Base-by-base conservation (phyloP, 495 filamentous ascomycete genomes). In the Daldinia caldariorum region DNA sequence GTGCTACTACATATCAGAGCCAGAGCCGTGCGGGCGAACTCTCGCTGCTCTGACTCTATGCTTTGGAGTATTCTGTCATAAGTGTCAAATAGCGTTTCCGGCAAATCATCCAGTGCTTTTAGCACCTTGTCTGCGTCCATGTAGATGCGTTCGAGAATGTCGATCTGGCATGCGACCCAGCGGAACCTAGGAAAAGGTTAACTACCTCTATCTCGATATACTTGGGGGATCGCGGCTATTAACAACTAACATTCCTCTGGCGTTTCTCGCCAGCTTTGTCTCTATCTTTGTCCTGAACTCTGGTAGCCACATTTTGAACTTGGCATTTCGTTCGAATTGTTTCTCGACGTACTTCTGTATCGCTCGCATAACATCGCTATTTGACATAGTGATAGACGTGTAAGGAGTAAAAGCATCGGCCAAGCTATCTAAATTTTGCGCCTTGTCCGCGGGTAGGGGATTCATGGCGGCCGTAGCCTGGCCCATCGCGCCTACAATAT, bases 121-220 rank as follows among this genome's bases (percentile, higher is more conserved):
- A 54, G 8, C 18, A 82, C 63, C 31, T 60, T 62, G 12, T 73
- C 65, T 5, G 8, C 10, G 7, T 64, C 47, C 35, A 60, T 61
- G 12, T 66, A 56, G 4, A 73, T 63, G 18, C 75, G 74, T 32
- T 76, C 67, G 6, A 85, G 51, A 0, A 77, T 72, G 53, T 83
- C 79, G 7, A 85, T 67, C 63, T 84, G 81, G 66, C 81, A 83
- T 6, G 79, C 76, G 4, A 76, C 79, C 83, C 80, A 85, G 16
- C 81, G 80, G 58, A 84, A 84, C 81, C 79, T 80, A 63, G 50
- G 63, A 53, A 53, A 31, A 26, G 12, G 49, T 53, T 10, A 53
- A 53, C 13, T 32, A 7, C 34, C 34, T 35, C 26, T 26, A 26
- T 26, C 26, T 26, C 26, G 3, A 18, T 41, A 54, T 9, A 39